Evolutionary conservation across 2,329 filamentous ascomycete species (phyloP).

Genomic region (Nectriaceae sp.): DNA sequence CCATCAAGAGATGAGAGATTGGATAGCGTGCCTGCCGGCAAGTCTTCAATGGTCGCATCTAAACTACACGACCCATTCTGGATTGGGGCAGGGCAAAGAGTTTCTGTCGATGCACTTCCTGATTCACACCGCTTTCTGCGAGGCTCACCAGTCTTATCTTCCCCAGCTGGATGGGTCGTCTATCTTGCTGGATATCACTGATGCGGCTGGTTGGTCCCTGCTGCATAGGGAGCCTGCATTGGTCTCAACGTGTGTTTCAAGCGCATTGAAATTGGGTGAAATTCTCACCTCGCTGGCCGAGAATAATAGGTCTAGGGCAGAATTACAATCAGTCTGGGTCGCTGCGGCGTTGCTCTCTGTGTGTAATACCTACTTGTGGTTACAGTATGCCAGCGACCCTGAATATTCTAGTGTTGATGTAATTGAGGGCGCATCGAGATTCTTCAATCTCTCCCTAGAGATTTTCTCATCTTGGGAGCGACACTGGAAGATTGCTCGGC

Average conservation of each 20-base stretch:
- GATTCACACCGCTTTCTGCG: not conserved
- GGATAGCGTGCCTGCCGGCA: not conserved
- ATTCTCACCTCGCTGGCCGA: too few relatives aligned
- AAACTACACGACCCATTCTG: not conserved
- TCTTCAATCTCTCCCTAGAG: not conserved
- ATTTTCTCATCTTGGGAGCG: not conserved
- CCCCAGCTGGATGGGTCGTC: conserved; percentile 19
- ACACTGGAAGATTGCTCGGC: not conserved
- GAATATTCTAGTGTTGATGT: not conserved
- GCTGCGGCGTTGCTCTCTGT: not conserved
- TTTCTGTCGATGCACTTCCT: not conserved
- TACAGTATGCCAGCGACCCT: not conserved
- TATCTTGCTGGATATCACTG: conserved; percentile 14
- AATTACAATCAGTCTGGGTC: too few relatives aligned
- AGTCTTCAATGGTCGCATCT: not conserved
- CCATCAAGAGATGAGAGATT: not conserved
- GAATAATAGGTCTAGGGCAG: too few relatives aligned
- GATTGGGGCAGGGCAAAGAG: not conserved
- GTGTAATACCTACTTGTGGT: not conserved
- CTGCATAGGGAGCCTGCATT: conserved; percentile 13
- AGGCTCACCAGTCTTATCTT: conserved; percentile 1
- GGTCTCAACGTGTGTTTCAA: not conserved
- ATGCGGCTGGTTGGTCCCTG: conserved; percentile 20
- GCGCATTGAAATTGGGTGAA: not conserved
- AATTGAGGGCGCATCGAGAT: not conserved